These are phyloP conservation scores for Galerina sulciceps DNA, from an alignment of 768 basidiomycete species.

Conservation along the genomic window DNA sequence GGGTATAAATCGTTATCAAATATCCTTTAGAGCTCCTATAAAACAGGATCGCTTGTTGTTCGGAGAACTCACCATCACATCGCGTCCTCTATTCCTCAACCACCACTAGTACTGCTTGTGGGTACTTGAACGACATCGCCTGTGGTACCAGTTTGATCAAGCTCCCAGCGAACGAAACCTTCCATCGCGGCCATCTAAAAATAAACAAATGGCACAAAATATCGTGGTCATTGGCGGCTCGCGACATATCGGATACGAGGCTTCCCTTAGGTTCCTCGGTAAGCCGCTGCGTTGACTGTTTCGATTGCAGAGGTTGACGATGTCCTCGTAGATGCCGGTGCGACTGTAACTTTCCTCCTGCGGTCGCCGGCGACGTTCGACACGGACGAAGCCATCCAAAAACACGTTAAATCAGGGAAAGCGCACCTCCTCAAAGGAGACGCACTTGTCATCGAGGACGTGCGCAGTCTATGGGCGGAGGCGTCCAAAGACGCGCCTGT, in stretches of 20 bases:
- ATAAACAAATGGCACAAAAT: conserved; percentile 23
- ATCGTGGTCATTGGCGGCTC: conserved; percentile 53
- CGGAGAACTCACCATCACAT: too few relatives aligned
- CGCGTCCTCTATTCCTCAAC: too few relatives aligned
- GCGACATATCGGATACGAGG: conserved; percentile 52
- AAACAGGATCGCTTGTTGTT: too few relatives aligned
- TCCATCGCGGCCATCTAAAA: not conserved
- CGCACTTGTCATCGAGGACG: conserved; percentile 53
- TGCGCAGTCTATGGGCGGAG: conserved; percentile 51
- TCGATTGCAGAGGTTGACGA: not conserved
- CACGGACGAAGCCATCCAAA: conserved; percentile 50
- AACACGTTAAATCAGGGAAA: conserved; percentile 49
- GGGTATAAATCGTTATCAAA: too few relatives aligned
- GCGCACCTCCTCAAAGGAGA: conserved; percentile 62
- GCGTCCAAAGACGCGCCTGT: conserved; percentile 42
- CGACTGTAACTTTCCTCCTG: conserved; percentile 64
- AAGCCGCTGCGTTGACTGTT: not conserved
- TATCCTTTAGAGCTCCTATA: too few relatives aligned
- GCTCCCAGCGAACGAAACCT: not conserved
- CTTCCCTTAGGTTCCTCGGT: conserved; percentile 43
- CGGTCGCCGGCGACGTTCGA: conserved; percentile 55
- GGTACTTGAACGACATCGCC: too few relatives aligned
- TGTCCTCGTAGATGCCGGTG: conserved; percentile 47
- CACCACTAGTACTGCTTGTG: too few relatives aligned
- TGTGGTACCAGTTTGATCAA: not conserved